A percentile compares a stretch with the other conserved stretches of the same genome.
phyloP scores from a whole-genome alignment of 176 grass and related monocot species.

The Bothriochloa decipiens region DNA sequence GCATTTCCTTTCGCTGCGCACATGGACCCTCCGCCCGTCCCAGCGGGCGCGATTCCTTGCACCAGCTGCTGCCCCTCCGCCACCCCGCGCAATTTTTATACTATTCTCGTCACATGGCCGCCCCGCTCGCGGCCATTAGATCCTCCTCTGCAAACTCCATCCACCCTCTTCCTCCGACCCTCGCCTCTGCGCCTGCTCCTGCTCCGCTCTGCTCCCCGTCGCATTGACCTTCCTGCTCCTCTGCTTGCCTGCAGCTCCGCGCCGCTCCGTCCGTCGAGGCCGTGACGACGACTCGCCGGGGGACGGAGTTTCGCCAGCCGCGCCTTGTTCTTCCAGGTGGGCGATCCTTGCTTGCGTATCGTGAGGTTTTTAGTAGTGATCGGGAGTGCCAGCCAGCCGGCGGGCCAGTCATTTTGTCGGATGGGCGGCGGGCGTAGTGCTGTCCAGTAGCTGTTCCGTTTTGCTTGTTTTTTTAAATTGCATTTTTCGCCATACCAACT shows the following conservation, averaged over 20 bases:
- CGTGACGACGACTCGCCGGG: neutral
- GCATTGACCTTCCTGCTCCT: conserved; percentile 35
- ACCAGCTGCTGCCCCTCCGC: conserved; percentile 52
- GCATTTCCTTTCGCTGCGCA: conserved; percentile 35
- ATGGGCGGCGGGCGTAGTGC: neutral
- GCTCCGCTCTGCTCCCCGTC: conserved; percentile 4
- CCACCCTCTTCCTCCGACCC: neutral
- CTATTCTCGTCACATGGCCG: conserved; percentile 67
- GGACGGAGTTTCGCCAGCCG: neutral
- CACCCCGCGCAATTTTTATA: conserved; percentile 59
- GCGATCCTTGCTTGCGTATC: conserved; percentile 15
- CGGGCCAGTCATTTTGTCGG: conserved; percentile 32
- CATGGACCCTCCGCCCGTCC: conserved; percentile 56
- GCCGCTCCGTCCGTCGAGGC: neutral
- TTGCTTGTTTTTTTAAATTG: neutral
- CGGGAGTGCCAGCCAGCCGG: neutral
- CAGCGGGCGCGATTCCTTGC: conserved; percentile 53
- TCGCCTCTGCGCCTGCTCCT: neutral
- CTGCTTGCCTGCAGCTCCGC: neutral
- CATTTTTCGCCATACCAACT: neutral
- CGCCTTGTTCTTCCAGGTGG: neutral
- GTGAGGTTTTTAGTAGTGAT: neutral
- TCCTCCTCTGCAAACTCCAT: conserved; percentile 42
- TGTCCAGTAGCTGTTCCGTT: neutral
- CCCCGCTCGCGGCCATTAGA: conserved; percentile 57